Evolutionary conservation across 257 asterid genomes (phyloP), one percentile per base, ranked within the genome.

Genomic region (Solanum tacnaense): DNA sequence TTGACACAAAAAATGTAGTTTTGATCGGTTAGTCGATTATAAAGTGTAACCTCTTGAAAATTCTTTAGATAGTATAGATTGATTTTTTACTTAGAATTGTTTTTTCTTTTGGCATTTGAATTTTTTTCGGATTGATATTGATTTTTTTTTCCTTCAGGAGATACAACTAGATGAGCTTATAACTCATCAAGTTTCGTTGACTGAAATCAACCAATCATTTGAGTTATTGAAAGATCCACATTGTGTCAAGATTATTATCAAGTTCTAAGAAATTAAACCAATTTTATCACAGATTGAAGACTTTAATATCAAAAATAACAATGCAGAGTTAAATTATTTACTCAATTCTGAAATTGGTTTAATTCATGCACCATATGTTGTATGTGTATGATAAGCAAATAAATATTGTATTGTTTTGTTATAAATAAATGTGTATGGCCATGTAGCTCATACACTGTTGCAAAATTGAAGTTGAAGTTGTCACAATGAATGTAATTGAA

Each of bases 101-200:
- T 70, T 5, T n/a, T n/a, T 20, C 3, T 3, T 23, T 18, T 11
- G 29, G 11, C 10, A 16, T 68, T 65, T 9, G 16, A 27, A 67
- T 1, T 9, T 25, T 65, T 10, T 65, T 67, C 9, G 7, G 4
- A 44, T 7, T 86, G 60, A 76, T 27, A 36, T 60, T 13, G 1
- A 9, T 76, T 46, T 72, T 49, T 83, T 27, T 46, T 13, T 34
- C 83, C 88, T 20, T 38, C 91, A 93, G 96, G 94, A 94, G 86
- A 92, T 94, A 52, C 92, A 92, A 84, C 93, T 94, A 38, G 94
- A 91, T 88, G 87, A 88, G 88, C 92, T 94, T 16, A 88, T 89
- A 27, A 93, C 96, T 85, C 96, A 93, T 79, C 93, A 92, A 92
- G 83, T 94, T 70, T 83, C 94, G 56, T 91, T 93, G 38, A 91